Conservation (phyloP, 2,329 filamentous ascomycete genomes). For the Pestalotiopsis sp. region DNA sequence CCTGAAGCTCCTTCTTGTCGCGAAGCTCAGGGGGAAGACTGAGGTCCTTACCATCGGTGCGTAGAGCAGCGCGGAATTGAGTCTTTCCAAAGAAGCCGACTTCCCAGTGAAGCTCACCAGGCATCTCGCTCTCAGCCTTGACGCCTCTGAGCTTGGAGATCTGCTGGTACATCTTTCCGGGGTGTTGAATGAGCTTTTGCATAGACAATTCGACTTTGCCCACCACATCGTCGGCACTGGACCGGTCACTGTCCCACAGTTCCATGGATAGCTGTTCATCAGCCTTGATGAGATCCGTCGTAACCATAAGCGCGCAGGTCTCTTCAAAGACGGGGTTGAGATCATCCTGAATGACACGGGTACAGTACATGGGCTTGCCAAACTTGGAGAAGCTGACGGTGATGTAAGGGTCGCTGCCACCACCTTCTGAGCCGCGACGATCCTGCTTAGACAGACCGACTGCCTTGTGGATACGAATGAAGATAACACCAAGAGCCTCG, state of each 20-base stretch:
- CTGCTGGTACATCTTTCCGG: slow-evolving; percentile 90
- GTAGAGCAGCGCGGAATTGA: slow-evolving; percentile 79
- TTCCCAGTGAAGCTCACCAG: slow-evolving; percentile 92
- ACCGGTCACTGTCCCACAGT: slow-evolving; percentile 93
- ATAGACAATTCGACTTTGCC: slow-evolving; percentile 94
- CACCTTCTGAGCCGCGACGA: slow-evolving; percentile 75
- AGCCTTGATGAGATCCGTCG: slow-evolving; percentile 86
- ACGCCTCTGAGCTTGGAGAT: slow-evolving; percentile 81
- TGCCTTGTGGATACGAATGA: slow-evolving; percentile 89
- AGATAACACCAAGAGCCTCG: slow-evolving; percentile 84
- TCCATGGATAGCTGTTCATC: slow-evolving; percentile 93
- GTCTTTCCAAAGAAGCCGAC: slow-evolving; percentile 95
- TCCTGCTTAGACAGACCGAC: slow-evolving; percentile 91
- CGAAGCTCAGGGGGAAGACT: slow-evolving; percentile 74
- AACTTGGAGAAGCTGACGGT: slow-evolving; percentile 96
- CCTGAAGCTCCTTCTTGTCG: slow-evolving; percentile 77
- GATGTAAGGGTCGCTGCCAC: slow-evolving; percentile 94
- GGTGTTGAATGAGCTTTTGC: slow-evolving; percentile 92
- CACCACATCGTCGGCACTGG: slow-evolving; percentile 90
- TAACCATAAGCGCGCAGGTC: slow-evolving; percentile 82
- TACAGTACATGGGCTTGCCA: slow-evolving; percentile 96
- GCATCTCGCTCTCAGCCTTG: slow-evolving; percentile 85
- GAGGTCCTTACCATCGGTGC: slow-evolving; percentile 84
- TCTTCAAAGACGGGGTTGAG: slow-evolving; percentile 94
- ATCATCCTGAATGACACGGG: slow-evolving; percentile 92